Conservation (phyloP, 805 yeast species). For the Pichia cabralensis region DNA sequence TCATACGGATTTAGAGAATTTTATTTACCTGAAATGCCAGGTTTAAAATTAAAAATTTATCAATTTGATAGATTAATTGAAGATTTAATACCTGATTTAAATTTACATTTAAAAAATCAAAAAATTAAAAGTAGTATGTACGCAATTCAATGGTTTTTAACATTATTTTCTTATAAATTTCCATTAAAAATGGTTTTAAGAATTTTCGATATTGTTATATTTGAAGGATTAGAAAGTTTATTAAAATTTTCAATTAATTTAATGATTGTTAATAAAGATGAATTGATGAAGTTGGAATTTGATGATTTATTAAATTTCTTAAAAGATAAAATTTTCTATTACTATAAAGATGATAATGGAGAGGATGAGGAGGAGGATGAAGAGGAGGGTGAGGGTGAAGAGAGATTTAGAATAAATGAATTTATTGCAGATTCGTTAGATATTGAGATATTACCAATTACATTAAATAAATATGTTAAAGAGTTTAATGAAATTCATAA, state of each 20-base stretch:
- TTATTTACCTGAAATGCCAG: conserved; percentile 88
- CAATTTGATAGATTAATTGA: conserved; percentile 87
- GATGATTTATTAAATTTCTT: conserved; percentile 69
- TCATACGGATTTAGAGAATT: conserved; percentile 70
- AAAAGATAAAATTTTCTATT: conserved; percentile 69
- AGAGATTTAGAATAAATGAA: conserved; percentile 51
- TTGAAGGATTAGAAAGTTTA: conserved; percentile 85
- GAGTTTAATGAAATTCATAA: conserved; percentile 71
- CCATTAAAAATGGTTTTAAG: conserved; percentile 83
- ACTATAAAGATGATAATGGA: conserved; percentile 30
- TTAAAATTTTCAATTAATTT: conserved; percentile 77
- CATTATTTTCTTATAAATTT: conserved; percentile 89
- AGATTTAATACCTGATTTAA: conserved; percentile 60
- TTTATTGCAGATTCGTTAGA: conserved; percentile 73
- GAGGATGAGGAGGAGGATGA: conserved; percentile 6
- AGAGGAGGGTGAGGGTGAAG: conserved; percentile 7
- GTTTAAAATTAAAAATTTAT: conserved; percentile 72
- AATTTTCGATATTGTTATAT: conserved; percentile 77
- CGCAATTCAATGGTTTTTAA: conserved; percentile 96
- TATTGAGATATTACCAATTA: conserved; percentile 62
- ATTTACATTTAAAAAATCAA: conserved; percentile 69
- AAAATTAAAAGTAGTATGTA: conserved; percentile 92
- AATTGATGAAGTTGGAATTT: conserved; percentile 52
- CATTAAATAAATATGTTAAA: conserved; percentile 55
- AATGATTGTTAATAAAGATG: conserved; percentile 56